Conservation (phyloP, 345 rosid species). For the Camelina hispida region DNA sequence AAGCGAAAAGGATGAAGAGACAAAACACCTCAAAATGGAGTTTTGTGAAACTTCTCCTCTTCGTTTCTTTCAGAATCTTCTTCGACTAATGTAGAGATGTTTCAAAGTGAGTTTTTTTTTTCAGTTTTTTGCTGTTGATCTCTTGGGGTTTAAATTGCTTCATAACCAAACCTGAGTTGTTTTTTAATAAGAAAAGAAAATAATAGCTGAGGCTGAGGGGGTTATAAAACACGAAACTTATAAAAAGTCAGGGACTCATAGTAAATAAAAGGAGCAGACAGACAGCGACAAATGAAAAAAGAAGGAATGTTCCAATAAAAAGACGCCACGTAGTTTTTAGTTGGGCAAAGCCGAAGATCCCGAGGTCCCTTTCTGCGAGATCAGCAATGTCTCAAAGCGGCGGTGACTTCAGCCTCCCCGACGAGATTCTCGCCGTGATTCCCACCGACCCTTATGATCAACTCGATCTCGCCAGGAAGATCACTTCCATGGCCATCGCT, state of each 20-base stretch:
- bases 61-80: too few species aligned
- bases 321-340: slow-evolving; percentile 13
- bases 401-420: slow-evolving; percentile 65
- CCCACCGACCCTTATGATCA: slow-evolving; percentile 92
- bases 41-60: too few species aligned
- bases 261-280: slow-evolving; percentile 6
- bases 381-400: slow-evolving; percentile 40
- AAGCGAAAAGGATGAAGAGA: too few species aligned
- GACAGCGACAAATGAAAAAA: slow-evolving; percentile 3
- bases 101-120: neutral
- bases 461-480: slow-evolving; percentile 96
- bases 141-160: neutral
- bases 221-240: neutral
- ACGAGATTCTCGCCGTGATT: slow-evolving; percentile 78
- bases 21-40: too few species aligned
- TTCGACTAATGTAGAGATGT: too few species aligned
- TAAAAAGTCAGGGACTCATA: slow-evolving; percentile 17
- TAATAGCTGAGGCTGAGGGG: neutral
- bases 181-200: too few species aligned
- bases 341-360: slow-evolving; percentile 12
- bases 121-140: neutral
- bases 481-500: slow-evolving; percentile 94
- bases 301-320: slow-evolving; percentile 15
- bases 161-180: neutral
- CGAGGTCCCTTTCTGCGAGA: slow-evolving; percentile 31